These are phyloP conservation scores for Cydonia oblonga DNA, from an alignment of 331 rosid genomes.

Conservation along the genomic window DNA sequence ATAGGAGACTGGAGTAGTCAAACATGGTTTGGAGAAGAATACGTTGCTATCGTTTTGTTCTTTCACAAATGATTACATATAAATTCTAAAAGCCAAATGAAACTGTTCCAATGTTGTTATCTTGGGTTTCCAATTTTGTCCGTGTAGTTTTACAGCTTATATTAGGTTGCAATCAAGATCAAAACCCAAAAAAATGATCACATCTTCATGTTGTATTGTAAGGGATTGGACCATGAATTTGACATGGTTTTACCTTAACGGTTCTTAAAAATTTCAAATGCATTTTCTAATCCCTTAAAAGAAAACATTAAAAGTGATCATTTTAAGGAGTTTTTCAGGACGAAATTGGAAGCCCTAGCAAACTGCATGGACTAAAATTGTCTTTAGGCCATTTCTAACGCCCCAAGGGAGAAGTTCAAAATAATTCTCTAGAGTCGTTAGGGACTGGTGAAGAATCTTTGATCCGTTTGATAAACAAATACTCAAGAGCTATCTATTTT, in stretches of 20 bases:
- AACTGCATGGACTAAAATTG: neutral
- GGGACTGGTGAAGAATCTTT: neutral
- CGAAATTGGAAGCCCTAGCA: neutral
- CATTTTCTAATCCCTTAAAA: neutral
- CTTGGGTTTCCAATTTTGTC: neutral
- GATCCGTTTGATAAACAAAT: neutral
- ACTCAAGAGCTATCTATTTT: neutral
- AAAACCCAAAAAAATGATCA: neutral
- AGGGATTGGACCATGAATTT: neutral
- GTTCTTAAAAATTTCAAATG: neutral
- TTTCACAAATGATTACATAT: neutral
- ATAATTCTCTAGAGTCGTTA: neutral
- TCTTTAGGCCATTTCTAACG: neutral
- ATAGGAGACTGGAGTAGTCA: neutral
- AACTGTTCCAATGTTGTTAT: neutral
- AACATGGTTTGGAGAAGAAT: neutral
- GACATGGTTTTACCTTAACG: neutral
- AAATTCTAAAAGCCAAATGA: neutral
- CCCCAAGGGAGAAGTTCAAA: neutral
- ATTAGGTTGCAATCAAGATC: neutral
- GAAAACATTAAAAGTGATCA: neutral
- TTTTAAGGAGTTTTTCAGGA: neutral
- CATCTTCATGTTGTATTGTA: neutral
- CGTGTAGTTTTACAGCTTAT: neutral
- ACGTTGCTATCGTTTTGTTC: neutral